Percentiles rank a stretch among this genome's conserved stretches.
Conservation (phyloP, 2,329 filamentous ascomycete genomes). For the Pezicula neosporulosa region DNA sequence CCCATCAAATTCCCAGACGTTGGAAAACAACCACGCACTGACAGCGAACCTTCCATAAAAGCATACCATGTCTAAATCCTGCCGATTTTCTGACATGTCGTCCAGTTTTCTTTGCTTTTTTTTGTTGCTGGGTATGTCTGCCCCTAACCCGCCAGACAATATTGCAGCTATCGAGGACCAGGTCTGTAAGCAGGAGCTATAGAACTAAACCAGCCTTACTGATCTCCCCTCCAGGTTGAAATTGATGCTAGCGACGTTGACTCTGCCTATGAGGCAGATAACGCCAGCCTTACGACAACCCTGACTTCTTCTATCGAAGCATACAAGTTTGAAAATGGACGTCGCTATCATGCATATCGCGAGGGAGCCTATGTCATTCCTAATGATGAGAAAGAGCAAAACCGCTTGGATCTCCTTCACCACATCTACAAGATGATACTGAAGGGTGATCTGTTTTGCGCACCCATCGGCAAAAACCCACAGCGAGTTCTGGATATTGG, state of each 20-base stretch:
- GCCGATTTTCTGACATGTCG: too few relatives aligned
- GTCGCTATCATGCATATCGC: slow-evolving; percentile 39
- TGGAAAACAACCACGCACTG: too few relatives aligned
- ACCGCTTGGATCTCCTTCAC: slow-evolving; percentile 14
- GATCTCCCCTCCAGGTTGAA: too few relatives aligned
- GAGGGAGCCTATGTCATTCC: slow-evolving; percentile 29
- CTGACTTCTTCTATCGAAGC: slow-evolving; percentile 39
- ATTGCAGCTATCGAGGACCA: too few relatives aligned
- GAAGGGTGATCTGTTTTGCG: slow-evolving; percentile 15
- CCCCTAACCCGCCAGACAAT: too few relatives aligned
- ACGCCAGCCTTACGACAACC: slow-evolving; percentile 16
- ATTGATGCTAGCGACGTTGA: neutral
- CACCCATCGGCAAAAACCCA: slow-evolving; percentile 7
- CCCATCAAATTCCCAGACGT: too few relatives aligned
- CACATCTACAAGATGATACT: slow-evolving; percentile 11
- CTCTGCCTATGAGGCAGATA: neutral
- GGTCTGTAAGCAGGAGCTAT: too few relatives aligned
- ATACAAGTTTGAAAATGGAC: slow-evolving; percentile 42
- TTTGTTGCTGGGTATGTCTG: too few relatives aligned
- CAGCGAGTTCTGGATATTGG: slow-evolving; percentile 25
- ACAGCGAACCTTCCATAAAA: too few relatives aligned
- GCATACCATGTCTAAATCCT: too few relatives aligned
- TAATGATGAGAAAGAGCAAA: slow-evolving; percentile 8
- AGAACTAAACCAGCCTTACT: too few relatives aligned
- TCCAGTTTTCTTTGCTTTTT: too few relatives aligned